Evolutionary conservation across 768 basidiomycete genomes (phyloP), one percentile per base, ranked within the genome.

Genomic region (Xanthoconium stramineum): DNA sequence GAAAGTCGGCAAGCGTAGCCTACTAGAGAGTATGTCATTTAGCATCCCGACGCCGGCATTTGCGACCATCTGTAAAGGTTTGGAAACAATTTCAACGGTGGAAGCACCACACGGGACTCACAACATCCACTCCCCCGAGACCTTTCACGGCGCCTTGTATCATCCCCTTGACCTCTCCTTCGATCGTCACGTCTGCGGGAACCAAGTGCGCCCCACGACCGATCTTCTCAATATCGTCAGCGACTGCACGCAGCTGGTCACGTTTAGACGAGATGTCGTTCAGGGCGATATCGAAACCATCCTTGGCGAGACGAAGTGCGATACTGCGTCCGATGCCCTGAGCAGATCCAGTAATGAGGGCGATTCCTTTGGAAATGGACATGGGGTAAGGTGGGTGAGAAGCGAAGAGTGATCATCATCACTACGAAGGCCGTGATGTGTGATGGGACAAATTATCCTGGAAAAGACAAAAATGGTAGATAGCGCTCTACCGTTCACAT

Each of bases 41-140:
- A 58, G 0, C 2, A 4, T 0, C 15, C 15, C 38, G 5, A 66
- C 24, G 12, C 67, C 68, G 0, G 69, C 68, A 13, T 69, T 69
- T 24, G 66, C 69, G 6, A 69, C 50, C 69, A 69, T 70, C 69
- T 65, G 47, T 17, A 8, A 38, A 11, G n/a, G 24, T 24, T 42
- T 36, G 10, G 15, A 28, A n/a, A 8, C 19, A 37, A 0, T 11
- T 42, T 47, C 12, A 7, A 42, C 13, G 10, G 14, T 1, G 9
- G 14, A 7, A 28, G 12, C 10, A 1, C 1, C 8, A 32, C 14
- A 17, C 1, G 10, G 11, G 5, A 65, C 80, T 56, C 47, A 80
- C 81, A 17, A 80, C 79, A 56, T 82, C 78, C 19, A 84, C 57
- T 5, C 75, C 64, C 3, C 80, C 81, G 10, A 81, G 66, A 11